These are phyloP conservation scores for Aegilops longissima DNA, from an alignment of 176 grass and related monocot genomes.

Conservation along the genomic window DNA sequence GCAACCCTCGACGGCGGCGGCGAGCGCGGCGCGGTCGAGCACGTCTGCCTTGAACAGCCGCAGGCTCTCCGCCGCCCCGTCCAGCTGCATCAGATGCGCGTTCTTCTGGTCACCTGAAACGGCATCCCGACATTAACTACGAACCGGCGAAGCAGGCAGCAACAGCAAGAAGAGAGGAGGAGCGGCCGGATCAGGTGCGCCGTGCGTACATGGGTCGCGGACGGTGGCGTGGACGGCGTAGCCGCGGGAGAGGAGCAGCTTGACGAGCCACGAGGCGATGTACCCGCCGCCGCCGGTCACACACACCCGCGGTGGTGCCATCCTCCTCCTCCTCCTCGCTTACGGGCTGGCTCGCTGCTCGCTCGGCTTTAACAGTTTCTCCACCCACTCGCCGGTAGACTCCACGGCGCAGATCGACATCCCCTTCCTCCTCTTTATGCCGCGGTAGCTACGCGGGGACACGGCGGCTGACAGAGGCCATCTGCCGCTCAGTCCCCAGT, in stretches of 20 bases:
- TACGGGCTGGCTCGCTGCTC: too few species aligned
- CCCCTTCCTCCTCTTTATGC: too few species aligned
- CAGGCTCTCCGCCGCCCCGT: slow-evolving; percentile 33
- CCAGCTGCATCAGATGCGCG: slow-evolving; percentile 35
- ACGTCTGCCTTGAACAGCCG: slow-evolving; percentile 48
- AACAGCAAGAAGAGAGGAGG: too few species aligned
- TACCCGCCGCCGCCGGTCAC: slow-evolving; percentile 60
- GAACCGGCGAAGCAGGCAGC: too few species aligned
- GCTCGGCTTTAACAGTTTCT: too few species aligned
- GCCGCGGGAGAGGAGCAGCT: slow-evolving; percentile 55
- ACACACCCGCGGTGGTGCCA: slow-evolving; percentile 20
- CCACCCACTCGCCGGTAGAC: too few species aligned
- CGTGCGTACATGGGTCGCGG: not conserved
- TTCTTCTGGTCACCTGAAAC: slow-evolving; percentile 29
- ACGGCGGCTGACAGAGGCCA: too few species aligned
- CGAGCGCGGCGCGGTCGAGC: slow-evolving; percentile 33
- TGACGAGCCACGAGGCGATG: slow-evolving; percentile 57
- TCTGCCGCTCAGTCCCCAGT: too few species aligned
- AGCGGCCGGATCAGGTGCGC: too few species aligned
- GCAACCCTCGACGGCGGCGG: slow-evolving; percentile 38
- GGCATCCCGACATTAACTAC: not conserved
- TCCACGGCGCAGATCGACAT: too few species aligned
- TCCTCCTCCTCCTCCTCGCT: not conserved
- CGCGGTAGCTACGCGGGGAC: too few species aligned
- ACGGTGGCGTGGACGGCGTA: slow-evolving; percentile 60